Conservation (phyloP, 2,329 filamentous ascomycete genomes). For the Plectosphaerella cucumerina region DNA sequence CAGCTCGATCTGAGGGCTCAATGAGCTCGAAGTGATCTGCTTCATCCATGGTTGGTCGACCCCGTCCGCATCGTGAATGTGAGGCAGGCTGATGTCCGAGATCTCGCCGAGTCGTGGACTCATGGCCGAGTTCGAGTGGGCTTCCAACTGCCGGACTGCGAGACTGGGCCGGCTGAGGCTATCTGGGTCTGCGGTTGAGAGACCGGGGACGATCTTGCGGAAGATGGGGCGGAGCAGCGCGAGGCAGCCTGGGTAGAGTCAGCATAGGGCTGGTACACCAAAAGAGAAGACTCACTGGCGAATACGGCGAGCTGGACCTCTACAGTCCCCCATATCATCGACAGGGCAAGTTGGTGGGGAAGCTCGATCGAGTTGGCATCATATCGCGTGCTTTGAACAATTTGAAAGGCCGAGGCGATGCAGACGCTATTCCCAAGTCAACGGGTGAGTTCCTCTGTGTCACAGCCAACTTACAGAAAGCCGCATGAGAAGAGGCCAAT, state of each 20-base stretch:
- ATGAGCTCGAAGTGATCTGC: too few relatives aligned
- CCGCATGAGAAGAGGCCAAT: slow-evolving; percentile 23
- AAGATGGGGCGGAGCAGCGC: background rate
- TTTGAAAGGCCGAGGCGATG: slow-evolving; percentile 20
- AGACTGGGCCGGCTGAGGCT: background rate
- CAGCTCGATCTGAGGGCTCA: too few relatives aligned
- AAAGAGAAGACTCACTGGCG: slow-evolving; percentile 14
- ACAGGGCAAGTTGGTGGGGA: slow-evolving; percentile 17
- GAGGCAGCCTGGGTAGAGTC: background rate
- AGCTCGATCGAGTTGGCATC: slow-evolving; percentile 17
- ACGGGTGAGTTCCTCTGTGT: background rate
- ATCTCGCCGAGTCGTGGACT: too few relatives aligned
- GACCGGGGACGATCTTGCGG: background rate
- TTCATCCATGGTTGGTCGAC: too few relatives aligned
- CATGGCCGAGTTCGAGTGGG: too few relatives aligned
- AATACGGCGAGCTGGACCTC: slow-evolving; percentile 24
- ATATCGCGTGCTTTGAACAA: slow-evolving; percentile 17
- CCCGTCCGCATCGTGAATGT: too few relatives aligned
- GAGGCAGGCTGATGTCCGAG: too few relatives aligned
- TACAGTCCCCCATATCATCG: slow-evolving; percentile 22
- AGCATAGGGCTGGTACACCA: background rate
- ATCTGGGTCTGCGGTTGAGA: background rate
- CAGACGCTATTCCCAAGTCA: slow-evolving; percentile 16
- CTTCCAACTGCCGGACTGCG: background rate
- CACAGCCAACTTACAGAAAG: slow-evolving; percentile 14